These are phyloP conservation scores for Pyrenochaeta sp. DNA, from an alignment of 2,329 filamentous ascomycete species.

Conservation along the genomic window DNA sequence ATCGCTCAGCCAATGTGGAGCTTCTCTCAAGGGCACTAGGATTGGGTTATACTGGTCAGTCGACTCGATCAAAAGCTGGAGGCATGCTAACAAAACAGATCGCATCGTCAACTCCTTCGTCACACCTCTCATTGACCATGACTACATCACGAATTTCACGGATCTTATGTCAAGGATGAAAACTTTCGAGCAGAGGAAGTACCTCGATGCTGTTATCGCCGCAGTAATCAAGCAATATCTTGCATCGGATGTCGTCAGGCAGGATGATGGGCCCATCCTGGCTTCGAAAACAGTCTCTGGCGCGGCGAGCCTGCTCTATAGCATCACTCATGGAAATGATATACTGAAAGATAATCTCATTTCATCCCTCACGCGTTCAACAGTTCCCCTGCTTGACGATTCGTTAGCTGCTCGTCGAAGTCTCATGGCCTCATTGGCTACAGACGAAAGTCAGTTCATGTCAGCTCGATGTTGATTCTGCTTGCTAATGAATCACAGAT, in stretches of 20 bases:
- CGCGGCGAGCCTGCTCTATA: slow-evolving; percentile 31
- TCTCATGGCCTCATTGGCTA: slow-evolving; percentile 52
- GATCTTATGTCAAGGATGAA: slow-evolving; percentile 55
- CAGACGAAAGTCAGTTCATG: slow-evolving; percentile 50
- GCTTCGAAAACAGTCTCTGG: slow-evolving; percentile 33
- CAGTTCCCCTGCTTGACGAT: slow-evolving; percentile 36
- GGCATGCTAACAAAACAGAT: slow-evolving; percentile 27
- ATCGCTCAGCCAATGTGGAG: slow-evolving; percentile 42
- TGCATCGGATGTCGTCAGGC: slow-evolving; percentile 9
- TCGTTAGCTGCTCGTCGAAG: slow-evolving; percentile 43
- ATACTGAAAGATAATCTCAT: slow-evolving; percentile 42
- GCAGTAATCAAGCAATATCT: slow-evolving; percentile 36
- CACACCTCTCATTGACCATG: slow-evolving; percentile 18
- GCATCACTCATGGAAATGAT: slow-evolving; percentile 38
- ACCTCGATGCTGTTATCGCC: slow-evolving; percentile 46
- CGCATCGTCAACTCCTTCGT: slow-evolving; percentile 29
- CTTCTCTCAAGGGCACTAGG: slow-evolving; percentile 68
- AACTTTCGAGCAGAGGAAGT: slow-evolving; percentile 58
- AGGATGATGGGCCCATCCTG: slow-evolving; percentile 20
- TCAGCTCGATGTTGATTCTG: background rate
- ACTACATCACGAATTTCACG: slow-evolving; percentile 32
- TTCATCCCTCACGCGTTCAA: slow-evolving; percentile 51
- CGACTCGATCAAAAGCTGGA: background rate
- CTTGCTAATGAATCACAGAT: slow-evolving; percentile 25
- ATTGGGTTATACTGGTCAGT: slow-evolving; percentile 72